These are phyloP conservation scores for Mortierella sp. DNA, from an alignment of 371 early-diverging fungal species.

Conservation along the genomic window DNA sequence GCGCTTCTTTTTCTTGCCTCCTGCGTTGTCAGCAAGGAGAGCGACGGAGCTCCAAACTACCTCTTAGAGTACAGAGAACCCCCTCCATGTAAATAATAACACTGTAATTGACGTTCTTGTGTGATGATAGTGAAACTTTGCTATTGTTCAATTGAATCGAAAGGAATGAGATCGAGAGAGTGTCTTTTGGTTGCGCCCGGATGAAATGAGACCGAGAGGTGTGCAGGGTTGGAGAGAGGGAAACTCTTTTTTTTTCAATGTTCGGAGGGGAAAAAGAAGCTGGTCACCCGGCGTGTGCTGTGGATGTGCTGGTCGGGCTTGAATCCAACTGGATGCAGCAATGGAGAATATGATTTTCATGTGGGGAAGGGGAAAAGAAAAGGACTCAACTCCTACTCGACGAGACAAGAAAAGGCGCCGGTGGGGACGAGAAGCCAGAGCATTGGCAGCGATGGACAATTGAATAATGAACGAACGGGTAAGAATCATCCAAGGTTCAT, in stretches of 20 bases:
- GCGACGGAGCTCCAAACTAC: too few species aligned
- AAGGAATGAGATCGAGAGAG: background rate
- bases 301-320: background rate
- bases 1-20: too few species aligned
- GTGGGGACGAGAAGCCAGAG: background rate
- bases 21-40: too few species aligned
- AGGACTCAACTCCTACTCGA: slow-evolving; percentile 1
- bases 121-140: too few species aligned
- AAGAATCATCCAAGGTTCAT: slow-evolving; percentile 16
- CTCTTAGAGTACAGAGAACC: too few species aligned
- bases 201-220: slow-evolving; percentile 5
- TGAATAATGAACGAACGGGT: background rate
- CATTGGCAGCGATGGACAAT: background rate
- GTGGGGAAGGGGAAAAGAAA: background rate
- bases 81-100: background rate
- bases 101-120: background rate
- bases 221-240: background rate
- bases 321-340: slow-evolving; percentile 1
- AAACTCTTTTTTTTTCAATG: background rate
- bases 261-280: background rate
- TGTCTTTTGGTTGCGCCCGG: background rate
- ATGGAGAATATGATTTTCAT: background rate
- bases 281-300: background rate
- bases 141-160: background rate
- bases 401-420: background rate